phyloP scores from a whole-genome alignment of 331 rosid genomes.

The Quercus phellos region DNA sequence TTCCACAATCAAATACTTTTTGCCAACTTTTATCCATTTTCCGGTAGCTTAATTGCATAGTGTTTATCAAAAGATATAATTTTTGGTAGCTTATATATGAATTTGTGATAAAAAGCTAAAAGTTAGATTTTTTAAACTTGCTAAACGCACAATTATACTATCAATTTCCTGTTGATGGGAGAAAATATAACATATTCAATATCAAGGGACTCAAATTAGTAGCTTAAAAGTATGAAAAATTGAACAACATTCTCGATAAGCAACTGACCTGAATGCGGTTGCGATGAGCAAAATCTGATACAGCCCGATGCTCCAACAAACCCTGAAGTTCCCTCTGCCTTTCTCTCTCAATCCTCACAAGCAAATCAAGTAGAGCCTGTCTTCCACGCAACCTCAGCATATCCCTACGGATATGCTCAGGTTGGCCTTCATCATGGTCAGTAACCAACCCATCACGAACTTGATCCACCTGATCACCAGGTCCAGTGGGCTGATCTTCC shows the following conservation, averaged over 20 bases:
- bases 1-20: not conserved
- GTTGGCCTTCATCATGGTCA: conserved; percentile 85
- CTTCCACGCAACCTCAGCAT: conserved; percentile 90
- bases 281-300: conserved; percentile 98
- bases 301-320: conserved; percentile 94
- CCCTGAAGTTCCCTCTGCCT: conserved; percentile 93
- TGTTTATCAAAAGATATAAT: too few species aligned
- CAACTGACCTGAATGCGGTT: conserved; percentile 95
- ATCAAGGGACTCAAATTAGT: not conserved
- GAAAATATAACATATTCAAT: not conserved
- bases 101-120: too few species aligned
- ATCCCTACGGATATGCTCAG: conserved; percentile 86
- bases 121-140: too few species aligned
- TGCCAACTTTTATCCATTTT: not conserved
- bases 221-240: not conserved
- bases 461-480: conserved; percentile 45
- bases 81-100: too few species aligned
- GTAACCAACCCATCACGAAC: conserved; percentile 44
- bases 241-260: not conserved
- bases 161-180: not conserved
- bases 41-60: too few species aligned
- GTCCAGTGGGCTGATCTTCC: conserved; percentile 55
- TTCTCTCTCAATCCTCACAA: conserved; percentile 89
- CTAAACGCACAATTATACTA: not conserved
- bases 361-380: conserved; percentile 90